Evolutionary conservation across 805 yeast species (phyloP).

Genomic region (Starmerella riodocensis): DNA sequence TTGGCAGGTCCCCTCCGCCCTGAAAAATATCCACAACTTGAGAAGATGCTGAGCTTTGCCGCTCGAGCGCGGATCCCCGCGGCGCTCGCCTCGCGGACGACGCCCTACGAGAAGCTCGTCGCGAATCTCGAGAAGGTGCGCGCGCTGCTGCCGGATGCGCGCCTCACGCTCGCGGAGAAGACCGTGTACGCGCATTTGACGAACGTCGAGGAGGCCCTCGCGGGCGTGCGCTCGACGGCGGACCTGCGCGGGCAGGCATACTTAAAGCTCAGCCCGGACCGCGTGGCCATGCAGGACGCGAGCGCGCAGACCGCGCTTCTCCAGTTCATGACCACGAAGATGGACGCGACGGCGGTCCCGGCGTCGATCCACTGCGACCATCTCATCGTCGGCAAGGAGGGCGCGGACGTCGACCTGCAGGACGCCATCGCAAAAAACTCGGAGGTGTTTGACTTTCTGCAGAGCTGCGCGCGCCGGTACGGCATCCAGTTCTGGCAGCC

Average conservation of each 20-base stretch:
- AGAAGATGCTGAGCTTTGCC: slow-evolving; percentile 15
- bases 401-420: slow-evolving; percentile 72
- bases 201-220: slow-evolving; percentile 72
- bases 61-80: slow-evolving; percentile 35
- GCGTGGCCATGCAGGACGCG: slow-evolving; percentile 99
- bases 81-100: slow-evolving; percentile 57
- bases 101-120: slow-evolving; percentile 73
- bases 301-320: slow-evolving; percentile 98
- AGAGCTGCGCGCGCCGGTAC: slow-evolving; percentile 84
- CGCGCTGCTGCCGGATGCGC: slow-evolving; percentile 46
- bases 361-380: slow-evolving; percentile 97
- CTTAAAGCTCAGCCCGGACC: slow-evolving; percentile 86
- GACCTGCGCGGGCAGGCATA: slow-evolving; percentile 76
- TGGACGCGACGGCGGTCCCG: slow-evolving; percentile 78
- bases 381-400: slow-evolving; percentile 90
- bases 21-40: slow-evolving; percentile 2
- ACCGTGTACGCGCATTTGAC: slow-evolving; percentile 84
- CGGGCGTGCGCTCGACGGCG: slow-evolving; percentile 34
- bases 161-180: slow-evolving; percentile 90
- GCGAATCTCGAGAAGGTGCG: slow-evolving; percentile 51
- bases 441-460: slow-evolving; percentile 91
- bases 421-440: slow-evolving; percentile 74
- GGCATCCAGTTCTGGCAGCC: slow-evolving; percentile 99
- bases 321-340: slow-evolving; percentile 95
- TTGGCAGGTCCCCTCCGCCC: slow-evolving; percentile 8